Evolutionary conservation across 1,284 basidiomycete genomes (phyloP).

Genomic region (Marasmius tenuissimus): DNA sequence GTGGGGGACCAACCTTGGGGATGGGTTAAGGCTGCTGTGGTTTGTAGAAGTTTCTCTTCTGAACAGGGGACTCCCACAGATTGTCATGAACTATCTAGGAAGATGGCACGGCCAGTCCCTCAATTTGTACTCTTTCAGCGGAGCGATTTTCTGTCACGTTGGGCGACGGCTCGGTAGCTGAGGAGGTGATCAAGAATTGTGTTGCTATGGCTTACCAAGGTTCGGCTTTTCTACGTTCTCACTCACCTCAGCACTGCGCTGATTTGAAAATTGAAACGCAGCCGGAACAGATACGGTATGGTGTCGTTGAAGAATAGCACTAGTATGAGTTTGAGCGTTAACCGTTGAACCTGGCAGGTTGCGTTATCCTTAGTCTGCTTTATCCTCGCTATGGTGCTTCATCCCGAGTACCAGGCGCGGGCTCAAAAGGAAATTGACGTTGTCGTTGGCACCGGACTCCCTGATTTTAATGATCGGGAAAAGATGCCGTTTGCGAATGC

Average conservation of each 20-base stretch:
- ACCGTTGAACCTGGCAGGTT: conserved; percentile 14
- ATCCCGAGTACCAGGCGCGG: conserved; percentile 27
- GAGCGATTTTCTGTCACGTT: background rate
- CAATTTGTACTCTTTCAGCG: background rate
- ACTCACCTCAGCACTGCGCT: background rate
- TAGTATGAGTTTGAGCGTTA: background rate
- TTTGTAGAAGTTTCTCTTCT: background rate
- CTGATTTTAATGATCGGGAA: conserved; percentile 29
- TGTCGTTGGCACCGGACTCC: conserved; percentile 28
- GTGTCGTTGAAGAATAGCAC: background rate
- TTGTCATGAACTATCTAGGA: background rate
- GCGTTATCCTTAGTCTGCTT: conserved; percentile 21
- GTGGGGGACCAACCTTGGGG: background rate
- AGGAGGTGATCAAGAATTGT: background rate
- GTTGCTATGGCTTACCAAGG: background rate
- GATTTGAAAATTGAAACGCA: background rate
- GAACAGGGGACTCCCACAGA: background rate
- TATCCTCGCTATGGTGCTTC: conserved; percentile 28
- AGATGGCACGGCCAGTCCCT: background rate
- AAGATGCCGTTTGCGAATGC: conserved; percentile 33
- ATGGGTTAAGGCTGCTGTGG: background rate
- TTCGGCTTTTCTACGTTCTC: background rate
- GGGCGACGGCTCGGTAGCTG: background rate
- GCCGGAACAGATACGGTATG: conserved; percentile 18
- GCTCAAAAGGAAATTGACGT: conserved; percentile 31